These are phyloP conservation scores for Ganoderma multipileum DNA, from an alignment of 1,284 basidiomycete species.

Conservation along the genomic window DNA sequence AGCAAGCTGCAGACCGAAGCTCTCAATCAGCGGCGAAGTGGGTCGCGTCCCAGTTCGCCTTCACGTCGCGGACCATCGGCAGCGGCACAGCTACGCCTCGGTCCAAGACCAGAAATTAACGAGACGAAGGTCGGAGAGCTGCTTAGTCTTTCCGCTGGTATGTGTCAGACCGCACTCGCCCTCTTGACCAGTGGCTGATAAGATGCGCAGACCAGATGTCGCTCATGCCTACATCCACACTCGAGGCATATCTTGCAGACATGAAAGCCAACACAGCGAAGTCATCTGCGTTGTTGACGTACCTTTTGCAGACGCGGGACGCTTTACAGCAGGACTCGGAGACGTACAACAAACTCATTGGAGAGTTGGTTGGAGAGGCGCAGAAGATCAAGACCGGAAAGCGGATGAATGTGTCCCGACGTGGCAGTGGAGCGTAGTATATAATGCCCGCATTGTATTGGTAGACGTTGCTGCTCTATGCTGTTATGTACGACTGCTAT, in stretches of 20 bases:
- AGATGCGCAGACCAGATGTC: conserved; percentile 67
- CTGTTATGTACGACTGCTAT: background rate
- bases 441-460: conserved; percentile 13
- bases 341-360: conserved; percentile 83
- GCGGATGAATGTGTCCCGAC: conserved; percentile 46
- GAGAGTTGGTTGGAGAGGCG: conserved; percentile 82
- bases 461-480: conserved; percentile 12
- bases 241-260: conserved; percentile 73
- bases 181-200: background rate
- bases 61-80: conserved; percentile 43
- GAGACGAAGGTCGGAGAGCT: conserved; percentile 67
- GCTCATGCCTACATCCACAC: conserved; percentile 67
- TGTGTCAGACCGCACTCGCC: conserved; percentile 27
- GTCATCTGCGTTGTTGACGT: conserved; percentile 77
- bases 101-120: conserved; percentile 77
- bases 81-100: conserved; percentile 65
- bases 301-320: conserved; percentile 84
- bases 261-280: conserved; percentile 74
- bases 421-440: conserved; percentile 54
- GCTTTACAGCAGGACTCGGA: conserved; percentile 88
- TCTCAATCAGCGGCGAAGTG: conserved; percentile 43
- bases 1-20: conserved; percentile 46
- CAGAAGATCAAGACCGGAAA: conserved; percentile 78
- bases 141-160: conserved; percentile 75
- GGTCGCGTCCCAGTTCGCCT: conserved; percentile 63